These are phyloP conservation scores for Colletotrichum tanaceti DNA, from an alignment of 2,329 filamentous ascomycete species.

Conservation along the genomic window DNA sequence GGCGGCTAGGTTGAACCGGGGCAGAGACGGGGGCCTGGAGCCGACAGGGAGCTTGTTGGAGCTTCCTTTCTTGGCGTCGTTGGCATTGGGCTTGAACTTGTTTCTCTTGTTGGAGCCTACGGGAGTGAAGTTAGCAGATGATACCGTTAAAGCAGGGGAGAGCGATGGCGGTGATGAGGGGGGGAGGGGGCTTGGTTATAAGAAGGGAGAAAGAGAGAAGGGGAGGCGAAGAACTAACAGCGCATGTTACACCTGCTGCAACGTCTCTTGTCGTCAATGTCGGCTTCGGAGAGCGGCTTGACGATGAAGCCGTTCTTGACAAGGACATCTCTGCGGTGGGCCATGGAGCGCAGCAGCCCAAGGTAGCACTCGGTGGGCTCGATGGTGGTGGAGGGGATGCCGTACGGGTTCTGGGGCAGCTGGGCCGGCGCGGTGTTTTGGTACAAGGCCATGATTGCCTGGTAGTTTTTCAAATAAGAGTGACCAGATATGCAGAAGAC, in stretches of 20 bases:
- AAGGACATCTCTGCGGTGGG: conserved; percentile 42
- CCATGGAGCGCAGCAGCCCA: conserved; percentile 40
- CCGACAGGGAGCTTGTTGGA: conserved; percentile 3
- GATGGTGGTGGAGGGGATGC: conserved; percentile 36
- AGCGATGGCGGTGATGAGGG: too few species aligned
- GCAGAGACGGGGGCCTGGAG: background rate
- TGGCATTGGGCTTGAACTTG: conserved; percentile 21
- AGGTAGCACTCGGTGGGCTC: conserved; percentile 42
- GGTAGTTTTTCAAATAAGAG: background rate
- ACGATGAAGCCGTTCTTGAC: conserved; percentile 46
- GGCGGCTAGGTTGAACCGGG: conserved; percentile 6
- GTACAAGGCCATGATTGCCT: conserved; percentile 12
- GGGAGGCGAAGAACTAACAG: conserved; percentile 7
- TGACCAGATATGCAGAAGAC: too few species aligned
- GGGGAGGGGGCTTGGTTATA: too few species aligned
- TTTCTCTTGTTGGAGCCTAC: conserved; percentile 34
- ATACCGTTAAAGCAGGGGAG: background rate
- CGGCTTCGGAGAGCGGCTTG: conserved; percentile 43
- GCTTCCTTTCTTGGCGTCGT: background rate
- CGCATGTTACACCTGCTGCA: conserved; percentile 46
- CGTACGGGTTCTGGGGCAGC: conserved; percentile 24
- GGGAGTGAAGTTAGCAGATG: background rate
- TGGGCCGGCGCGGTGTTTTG: background rate
- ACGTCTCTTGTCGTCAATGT: conserved; percentile 49
- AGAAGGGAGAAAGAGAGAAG: background rate